Percentiles rank a stretch among this genome's conserved stretches.
Conservation (phyloP, 495 filamentous ascomycete genomes). For the Polyplosphaeria fusca region DNA sequence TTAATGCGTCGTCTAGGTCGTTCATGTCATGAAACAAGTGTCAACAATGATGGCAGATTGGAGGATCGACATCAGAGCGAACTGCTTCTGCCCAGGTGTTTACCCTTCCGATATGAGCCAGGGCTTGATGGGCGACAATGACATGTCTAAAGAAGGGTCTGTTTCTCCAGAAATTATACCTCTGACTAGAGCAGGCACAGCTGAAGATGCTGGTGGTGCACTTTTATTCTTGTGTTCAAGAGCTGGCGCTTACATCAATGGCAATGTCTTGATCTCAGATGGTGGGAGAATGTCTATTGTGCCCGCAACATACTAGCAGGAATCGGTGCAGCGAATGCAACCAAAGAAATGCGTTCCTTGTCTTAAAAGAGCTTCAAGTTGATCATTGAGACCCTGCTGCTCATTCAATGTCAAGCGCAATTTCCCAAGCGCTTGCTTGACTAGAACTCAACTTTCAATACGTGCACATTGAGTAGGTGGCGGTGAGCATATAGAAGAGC, state of each 20-base stretch:
- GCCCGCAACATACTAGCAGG: conserved; percentile 15
- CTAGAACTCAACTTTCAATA: too few relatives aligned
- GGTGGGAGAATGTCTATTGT: conserved; percentile 18
- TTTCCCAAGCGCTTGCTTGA: too few relatives aligned
- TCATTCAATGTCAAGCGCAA: too few relatives aligned
- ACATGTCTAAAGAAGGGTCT: conserved; percentile 10
- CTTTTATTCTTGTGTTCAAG: conserved; percentile 13
- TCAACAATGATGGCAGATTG: conserved; percentile 52
- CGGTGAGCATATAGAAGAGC: too few relatives aligned
- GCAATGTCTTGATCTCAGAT: conserved; percentile 19
- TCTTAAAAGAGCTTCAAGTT: too few relatives aligned
- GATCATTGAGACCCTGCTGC: too few relatives aligned
- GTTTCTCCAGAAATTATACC: conserved; percentile 15
- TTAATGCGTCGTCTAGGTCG: conserved; percentile 23
- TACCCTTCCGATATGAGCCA: conserved; percentile 26
- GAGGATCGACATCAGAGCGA: conserved; percentile 44
- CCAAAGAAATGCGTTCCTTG: too few relatives aligned
- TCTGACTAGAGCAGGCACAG: conserved; percentile 7
- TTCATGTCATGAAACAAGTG: conserved; percentile 61
- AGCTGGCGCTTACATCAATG: conserved; percentile 18
- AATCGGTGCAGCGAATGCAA: too few relatives aligned
- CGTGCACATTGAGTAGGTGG: too few relatives aligned
- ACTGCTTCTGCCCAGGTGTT: conserved; percentile 13
- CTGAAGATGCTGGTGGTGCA: conserved; percentile 17
- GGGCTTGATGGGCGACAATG: conserved; percentile 18